phyloP scores from a whole-genome alignment of 2,329 filamentous ascomycete genomes.

The Phialemoniopsis sp. region DNA sequence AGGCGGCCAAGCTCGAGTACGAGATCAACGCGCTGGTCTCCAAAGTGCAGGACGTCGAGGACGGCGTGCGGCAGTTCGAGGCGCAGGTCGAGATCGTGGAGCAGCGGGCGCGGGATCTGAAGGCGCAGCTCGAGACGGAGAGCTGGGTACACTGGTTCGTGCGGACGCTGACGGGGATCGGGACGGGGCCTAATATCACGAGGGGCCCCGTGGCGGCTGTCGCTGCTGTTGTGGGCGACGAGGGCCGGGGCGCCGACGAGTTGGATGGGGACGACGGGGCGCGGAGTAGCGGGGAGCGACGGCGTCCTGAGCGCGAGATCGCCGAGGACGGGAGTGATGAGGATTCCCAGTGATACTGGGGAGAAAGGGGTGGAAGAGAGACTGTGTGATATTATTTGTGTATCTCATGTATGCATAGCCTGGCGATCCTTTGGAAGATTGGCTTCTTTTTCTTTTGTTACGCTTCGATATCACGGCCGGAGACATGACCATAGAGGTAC shows the following conservation, averaged over 20 bases:
- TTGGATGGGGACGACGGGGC: no score
- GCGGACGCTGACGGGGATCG: conserved; percentile 56
- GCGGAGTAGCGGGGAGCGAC: no score
- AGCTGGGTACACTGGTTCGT: conserved; percentile 63
- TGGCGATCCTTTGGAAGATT: no score
- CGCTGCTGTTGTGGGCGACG: conserved; percentile 5
- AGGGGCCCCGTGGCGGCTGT: conserved; percentile 11
- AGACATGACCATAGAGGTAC: no score
- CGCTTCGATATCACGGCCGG: no score
- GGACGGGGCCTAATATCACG: conserved; percentile 55
- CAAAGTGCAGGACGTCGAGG: conserved; percentile 83
- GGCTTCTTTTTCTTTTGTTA: background rate
- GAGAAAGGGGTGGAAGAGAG: no score
- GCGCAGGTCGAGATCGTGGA: conserved; percentile 71
- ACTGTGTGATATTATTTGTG: no score
- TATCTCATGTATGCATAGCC: no score
- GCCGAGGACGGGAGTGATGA: no score
- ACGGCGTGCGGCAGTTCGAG: conserved; percentile 76
- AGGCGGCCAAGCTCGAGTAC: conserved; percentile 86
- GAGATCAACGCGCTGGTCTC: conserved; percentile 77
- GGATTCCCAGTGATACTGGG: no score
- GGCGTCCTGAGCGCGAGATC: no score
- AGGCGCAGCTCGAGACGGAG: conserved; percentile 58
- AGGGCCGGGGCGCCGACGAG: background rate
- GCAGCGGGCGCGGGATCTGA: conserved; percentile 57